A percentile compares a stretch with the other conserved stretches of the same genome.
These are phyloP conservation scores for Vitis amurensis DNA, from an alignment of 164 flowering plant species.

Conservation along the genomic window DNA sequence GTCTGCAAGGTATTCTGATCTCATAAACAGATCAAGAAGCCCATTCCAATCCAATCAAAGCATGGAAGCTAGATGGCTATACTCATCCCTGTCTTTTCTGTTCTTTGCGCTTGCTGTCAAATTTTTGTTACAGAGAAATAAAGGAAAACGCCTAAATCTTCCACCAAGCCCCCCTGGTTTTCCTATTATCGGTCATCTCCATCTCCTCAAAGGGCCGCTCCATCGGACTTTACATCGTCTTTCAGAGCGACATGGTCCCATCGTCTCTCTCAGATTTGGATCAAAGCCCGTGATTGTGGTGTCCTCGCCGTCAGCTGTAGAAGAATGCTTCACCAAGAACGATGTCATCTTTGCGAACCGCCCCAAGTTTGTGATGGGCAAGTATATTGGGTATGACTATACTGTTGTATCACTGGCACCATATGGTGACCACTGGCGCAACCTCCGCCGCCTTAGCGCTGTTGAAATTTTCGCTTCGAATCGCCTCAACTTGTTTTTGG, in stretches of 20 bases:
- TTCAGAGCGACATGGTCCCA: background rate
- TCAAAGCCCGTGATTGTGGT: background rate
- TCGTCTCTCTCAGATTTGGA: background rate
- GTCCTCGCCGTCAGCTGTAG: constrained; percentile 6
- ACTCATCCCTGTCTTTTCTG: background rate
- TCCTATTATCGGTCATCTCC: background rate
- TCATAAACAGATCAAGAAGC: too few species aligned
- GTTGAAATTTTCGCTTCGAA: constrained; percentile 8
- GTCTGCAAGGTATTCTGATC: too few species aligned
- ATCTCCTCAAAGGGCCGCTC: background rate
- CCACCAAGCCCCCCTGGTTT: background rate
- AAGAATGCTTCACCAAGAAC: constrained; percentile 11
- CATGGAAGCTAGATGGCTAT: too few species aligned
- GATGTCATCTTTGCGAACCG: constrained; percentile 12
- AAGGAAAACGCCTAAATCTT: background rate
- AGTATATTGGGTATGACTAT: background rate
- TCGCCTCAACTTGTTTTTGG: background rate
- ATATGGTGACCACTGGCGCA: constrained; percentile 13
- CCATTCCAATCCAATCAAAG: too few species aligned
- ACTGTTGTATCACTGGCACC: background rate
- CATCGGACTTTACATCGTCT: constrained; percentile 1
- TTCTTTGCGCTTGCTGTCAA: background rate
- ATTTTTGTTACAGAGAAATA: background rate
- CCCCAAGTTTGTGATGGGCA: background rate
- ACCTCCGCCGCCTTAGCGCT: constrained; percentile 5